Base-by-base conservation (phyloP, 768 basidiomycete genomes). In the Pilatotrama ljubarskyi region DNA sequence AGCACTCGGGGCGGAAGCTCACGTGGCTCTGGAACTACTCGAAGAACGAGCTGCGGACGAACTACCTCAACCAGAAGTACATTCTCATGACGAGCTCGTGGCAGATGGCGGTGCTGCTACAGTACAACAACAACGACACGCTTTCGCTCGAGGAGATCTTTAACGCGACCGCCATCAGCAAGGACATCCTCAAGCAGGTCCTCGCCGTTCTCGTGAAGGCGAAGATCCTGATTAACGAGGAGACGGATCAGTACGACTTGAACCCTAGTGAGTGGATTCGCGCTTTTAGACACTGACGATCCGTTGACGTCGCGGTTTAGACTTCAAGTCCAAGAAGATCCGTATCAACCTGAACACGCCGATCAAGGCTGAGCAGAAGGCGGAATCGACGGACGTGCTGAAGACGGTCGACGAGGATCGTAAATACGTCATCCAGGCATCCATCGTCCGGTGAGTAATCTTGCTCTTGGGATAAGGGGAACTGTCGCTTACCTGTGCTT, bases 11-110 rank as follows among this genome's bases (percentile, higher is more conserved):
- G 14, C 89, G 96, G 61, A 96, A 96, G 71, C 82, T 99, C 42
- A 95, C 93, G 0, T 99, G 96, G 96, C 77, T 98, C 10, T 99
- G 97, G 97, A 96, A 98, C 69, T 93, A 95, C 73, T 94, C 88
- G 55, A 96, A 96, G 79, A 95, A 95, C 76, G 97, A 99, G 72
- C 82, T 99, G 6, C 85, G 90, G 56, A 95, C 95, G 64, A 95
- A 91, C 70, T 94, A 97, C 75, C 80, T 93, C 54, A 88, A 87
- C 69, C 93, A 95, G 75, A 97, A 95, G 74, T 98, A 98, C 77
- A 94, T 96, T 67, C 78, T 98, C 71, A 92, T 95, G 87, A 93
- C 93, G 32, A 95, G 91, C 67, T 85, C 94, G 9, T 98, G 90
- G 75, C 97, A 99, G 75, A 92, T 91, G 84, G 91, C 92, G 10